Evolutionary conservation across 2,329 filamentous ascomycete species (phyloP).

Genomic region (Neocatenulostroma microsporum): DNA sequence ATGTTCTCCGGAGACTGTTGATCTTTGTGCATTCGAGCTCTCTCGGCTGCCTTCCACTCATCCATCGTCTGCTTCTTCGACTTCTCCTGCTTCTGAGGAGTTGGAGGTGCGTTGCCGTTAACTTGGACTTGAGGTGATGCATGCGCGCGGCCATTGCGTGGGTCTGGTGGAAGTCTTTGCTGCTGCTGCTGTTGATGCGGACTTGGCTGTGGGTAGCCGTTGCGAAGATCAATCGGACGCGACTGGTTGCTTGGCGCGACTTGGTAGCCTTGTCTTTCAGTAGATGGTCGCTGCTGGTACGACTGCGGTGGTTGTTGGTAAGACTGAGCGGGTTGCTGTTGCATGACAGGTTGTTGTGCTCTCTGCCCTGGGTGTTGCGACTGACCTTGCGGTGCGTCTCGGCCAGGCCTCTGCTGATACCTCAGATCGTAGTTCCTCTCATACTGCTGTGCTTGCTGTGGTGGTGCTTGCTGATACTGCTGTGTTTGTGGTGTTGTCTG

Average conservation of each 20-base stretch:
- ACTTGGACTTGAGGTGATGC: not conserved
- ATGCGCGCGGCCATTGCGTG: slow-evolving; percentile 1
- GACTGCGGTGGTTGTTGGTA: not conserved
- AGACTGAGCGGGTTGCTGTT: not conserved
- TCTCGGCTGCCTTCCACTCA: slow-evolving; percentile 28
- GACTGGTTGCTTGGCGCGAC: not conserved
- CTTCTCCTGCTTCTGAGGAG: slow-evolving; percentile 8
- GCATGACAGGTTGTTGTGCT: not conserved
- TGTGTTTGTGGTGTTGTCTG: slow-evolving; percentile 5
- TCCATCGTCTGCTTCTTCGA: slow-evolving; percentile 24
- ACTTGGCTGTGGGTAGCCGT: slow-evolving; percentile 2
- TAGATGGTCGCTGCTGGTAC: no score
- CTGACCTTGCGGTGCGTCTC: slow-evolving; percentile 3
- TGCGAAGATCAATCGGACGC: slow-evolving; percentile 2
- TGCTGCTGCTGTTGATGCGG: not conserved
- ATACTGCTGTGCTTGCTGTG: slow-evolving; percentile 2
- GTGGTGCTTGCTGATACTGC: slow-evolving; percentile 5
- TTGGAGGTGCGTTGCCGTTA: slow-evolving; percentile 4
- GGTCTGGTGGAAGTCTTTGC: not conserved
- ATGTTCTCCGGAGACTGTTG: slow-evolving; percentile 21
- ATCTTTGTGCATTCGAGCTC: slow-evolving; percentile 24
- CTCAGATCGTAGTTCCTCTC: slow-evolving; percentile 23
- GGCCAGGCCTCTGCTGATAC: slow-evolving; percentile 17
- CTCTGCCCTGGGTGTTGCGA: slow-evolving; percentile 1
- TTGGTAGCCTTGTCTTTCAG: slow-evolving; percentile 1